A percentile compares a stretch with the other conserved stretches of the same genome.
Evolutionary conservation across 768 basidiomycete genomes (phyloP).

Genomic region (Leccinellum luteum): DNA sequence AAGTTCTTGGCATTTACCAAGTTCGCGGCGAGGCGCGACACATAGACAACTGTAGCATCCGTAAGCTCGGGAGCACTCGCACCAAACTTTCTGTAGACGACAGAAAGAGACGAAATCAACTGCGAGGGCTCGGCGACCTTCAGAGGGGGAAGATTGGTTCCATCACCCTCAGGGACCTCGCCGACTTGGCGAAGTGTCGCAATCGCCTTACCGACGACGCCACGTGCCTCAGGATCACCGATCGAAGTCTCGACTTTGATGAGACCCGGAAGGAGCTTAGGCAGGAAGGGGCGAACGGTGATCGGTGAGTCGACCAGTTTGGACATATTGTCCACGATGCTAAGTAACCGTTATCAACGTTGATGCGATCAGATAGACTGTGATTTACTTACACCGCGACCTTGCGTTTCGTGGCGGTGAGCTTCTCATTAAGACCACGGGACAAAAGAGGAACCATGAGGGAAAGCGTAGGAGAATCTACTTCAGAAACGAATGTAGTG

Average conservation of each 20-base stretch:
- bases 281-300: conserved; percentile 96
- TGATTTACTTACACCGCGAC: conserved; percentile 80
- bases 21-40: conserved; percentile 76
- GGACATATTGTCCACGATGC: conserved; percentile 97
- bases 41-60: conserved; percentile 64
- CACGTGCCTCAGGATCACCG: conserved; percentile 97
- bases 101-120: conserved; percentile 62
- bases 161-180: conserved; percentile 83
- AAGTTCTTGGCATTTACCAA: conserved; percentile 91
- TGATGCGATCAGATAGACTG: conserved; percentile 9
- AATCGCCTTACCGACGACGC: conserved; percentile 88
- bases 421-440: conserved; percentile 92
- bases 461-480: conserved; percentile 94
- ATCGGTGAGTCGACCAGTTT: conserved; percentile 94
- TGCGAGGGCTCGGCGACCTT: conserved; percentile 71
- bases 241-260: conserved; percentile 94
- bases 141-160: conserved; percentile 85
- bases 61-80: conserved; percentile 53
- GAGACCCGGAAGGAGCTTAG: conserved; percentile 90
- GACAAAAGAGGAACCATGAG: conserved; percentile 95
- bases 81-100: conserved; percentile 84
- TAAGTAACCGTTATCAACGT: conserved; percentile 33
- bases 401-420: conserved; percentile 95
- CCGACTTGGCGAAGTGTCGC: conserved; percentile 94
- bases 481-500: conserved; percentile 99